phyloP scores from a whole-genome alignment of 2,329 filamentous ascomycete genomes.

The Coniochaeta ligniaria region DNA sequence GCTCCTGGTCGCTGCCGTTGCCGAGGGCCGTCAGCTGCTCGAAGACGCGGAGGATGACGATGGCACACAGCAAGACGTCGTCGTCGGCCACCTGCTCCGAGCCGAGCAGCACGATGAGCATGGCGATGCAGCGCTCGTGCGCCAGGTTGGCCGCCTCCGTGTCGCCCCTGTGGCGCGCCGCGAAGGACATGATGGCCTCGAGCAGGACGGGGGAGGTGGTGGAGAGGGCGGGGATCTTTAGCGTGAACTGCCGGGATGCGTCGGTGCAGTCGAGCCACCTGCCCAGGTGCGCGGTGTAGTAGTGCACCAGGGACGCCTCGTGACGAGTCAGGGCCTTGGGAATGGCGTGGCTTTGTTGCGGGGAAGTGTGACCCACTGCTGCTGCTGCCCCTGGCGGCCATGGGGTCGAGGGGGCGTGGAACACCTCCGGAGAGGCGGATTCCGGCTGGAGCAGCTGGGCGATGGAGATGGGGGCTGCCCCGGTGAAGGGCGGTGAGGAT shows the following conservation, averaged over 20 bases:
- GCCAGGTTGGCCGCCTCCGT: neutral
- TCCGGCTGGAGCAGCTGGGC: neutral
- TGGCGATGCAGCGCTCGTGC: neutral
- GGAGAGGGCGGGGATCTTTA: neutral
- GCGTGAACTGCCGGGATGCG: neutral
- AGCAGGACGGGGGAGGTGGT: neutral
- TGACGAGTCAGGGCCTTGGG: neutral
- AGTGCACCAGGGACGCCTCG: neutral
- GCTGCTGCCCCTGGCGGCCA: neutral
- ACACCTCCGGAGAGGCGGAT: neutral
- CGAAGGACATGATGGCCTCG: slow-evolving; percentile 1
- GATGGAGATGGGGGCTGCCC: neutral
- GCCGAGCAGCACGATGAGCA: neutral
- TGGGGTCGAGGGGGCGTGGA: neutral
- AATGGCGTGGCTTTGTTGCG: neutral
- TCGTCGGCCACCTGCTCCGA: neutral
- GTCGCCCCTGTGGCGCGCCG: neutral
- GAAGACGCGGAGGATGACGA: slow-evolving; percentile 1
- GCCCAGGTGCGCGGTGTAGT: neutral
- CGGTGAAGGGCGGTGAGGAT: neutral
- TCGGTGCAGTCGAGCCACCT: neutral
- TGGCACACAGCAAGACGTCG: neutral
- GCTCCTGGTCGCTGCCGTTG: neutral
- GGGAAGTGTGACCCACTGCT: neutral
- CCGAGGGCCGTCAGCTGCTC: slow-evolving; percentile 1